Conservation (phyloP, 2,329 filamentous ascomycete species). For the Emergomyces orientalis region DNA sequence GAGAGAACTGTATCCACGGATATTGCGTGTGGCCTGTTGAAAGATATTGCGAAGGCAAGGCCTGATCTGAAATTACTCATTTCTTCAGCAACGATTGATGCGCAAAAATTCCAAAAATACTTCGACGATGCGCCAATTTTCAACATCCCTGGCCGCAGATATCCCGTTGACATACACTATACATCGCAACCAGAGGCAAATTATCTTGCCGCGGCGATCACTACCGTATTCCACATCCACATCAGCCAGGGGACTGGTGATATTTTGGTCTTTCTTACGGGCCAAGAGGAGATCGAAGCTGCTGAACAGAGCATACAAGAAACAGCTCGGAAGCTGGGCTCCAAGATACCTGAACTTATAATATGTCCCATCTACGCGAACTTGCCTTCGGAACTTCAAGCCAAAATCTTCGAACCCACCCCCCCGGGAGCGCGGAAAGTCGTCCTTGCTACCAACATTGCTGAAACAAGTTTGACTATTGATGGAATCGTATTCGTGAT, state of each 20-base stretch:
- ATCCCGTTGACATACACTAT: constrained; percentile 86
- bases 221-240: constrained; percentile 91
- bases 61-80: constrained; percentile 86
- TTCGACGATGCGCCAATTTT: constrained; percentile 92
- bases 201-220: constrained; percentile 82
- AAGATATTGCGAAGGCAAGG: constrained; percentile 73
- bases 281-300: constrained; percentile 90
- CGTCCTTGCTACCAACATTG: constrained; percentile 91
- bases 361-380: constrained; percentile 93
- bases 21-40: constrained; percentile 76
- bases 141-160: constrained; percentile 82
- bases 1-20: constrained; percentile 87
- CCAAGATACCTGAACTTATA: constrained; percentile 73
- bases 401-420: constrained; percentile 90
- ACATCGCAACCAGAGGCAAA: constrained; percentile 87
- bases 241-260: constrained; percentile 76
- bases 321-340: constrained; percentile 77
- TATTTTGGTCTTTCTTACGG: constrained; percentile 88
- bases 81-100: constrained; percentile 89
- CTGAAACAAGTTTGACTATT: constrained; percentile 90
- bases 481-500: constrained; percentile 96
- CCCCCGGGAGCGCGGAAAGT: constrained; percentile 80
- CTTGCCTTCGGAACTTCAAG: constrained; percentile 78
- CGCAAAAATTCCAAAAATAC: constrained; percentile 81
- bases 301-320: constrained; percentile 77